phyloP scores from a whole-genome alignment of 163 green algal genomes.

The Coccomyxa subellipsoidea region DNA sequence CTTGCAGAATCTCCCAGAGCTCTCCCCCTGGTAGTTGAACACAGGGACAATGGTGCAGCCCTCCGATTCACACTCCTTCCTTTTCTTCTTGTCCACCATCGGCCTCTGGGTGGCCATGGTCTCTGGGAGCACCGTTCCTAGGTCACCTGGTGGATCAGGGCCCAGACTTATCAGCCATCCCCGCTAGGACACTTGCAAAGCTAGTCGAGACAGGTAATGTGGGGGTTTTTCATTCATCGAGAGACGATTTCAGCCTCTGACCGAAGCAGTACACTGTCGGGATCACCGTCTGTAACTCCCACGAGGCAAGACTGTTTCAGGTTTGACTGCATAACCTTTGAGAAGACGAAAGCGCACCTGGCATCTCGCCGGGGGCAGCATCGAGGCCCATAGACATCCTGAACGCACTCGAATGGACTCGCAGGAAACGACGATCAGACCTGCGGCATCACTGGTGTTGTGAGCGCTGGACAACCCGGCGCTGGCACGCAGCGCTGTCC shows the following conservation, averaged over 20 bases:
- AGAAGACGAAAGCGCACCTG: not conserved
- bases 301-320: not conserved
- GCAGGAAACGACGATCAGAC: not conserved
- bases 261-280: not conserved
- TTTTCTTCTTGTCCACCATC: not conserved
- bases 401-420: not conserved
- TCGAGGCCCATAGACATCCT: not conserved
- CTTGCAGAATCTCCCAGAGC: conserved; percentile 12
- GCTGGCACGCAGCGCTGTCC: not conserved
- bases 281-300: not conserved
- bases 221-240: no score
- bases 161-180: no score
- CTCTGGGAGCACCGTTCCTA: not conserved
- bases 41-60: conserved; percentile 14
- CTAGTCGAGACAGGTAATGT: no score
- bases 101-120: not conserved
- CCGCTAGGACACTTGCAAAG: no score
- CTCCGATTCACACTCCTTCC: conserved; percentile 3
- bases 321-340: not conserved
- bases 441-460: not conserved
- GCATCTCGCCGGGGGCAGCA: not conserved
- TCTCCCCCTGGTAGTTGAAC: conserved; percentile 13
- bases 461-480: not conserved
- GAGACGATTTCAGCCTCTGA: no score
- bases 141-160: not conserved